These are phyloP conservation scores for Clonostachys solani DNA, from an alignment of 2,329 filamentous ascomycete species.

Conservation along the genomic window DNA sequence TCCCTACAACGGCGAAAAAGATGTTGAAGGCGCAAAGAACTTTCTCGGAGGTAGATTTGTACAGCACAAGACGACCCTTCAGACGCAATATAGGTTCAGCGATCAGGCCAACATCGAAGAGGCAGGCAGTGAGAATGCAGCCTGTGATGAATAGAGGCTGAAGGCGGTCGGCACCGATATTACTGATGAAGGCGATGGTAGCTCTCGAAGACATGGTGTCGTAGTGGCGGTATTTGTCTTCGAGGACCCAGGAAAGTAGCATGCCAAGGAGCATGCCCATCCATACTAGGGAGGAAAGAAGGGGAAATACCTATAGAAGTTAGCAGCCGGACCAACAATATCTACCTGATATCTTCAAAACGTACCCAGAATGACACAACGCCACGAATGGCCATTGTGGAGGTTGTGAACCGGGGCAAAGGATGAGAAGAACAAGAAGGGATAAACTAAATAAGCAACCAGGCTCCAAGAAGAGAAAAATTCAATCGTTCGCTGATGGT, in stretches of 20 bases:
- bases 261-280: constrained; percentile 65
- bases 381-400: constrained; percentile 21
- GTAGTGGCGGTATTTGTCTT: constrained; percentile 51
- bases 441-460: neutral
- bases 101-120: constrained; percentile 76
- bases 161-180: constrained; percentile 57
- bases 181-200: constrained; percentile 68
- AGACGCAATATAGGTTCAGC: constrained; percentile 85
- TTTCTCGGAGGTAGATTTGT: constrained; percentile 60
- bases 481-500: no score
- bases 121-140: constrained; percentile 66
- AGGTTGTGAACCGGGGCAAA: neutral
- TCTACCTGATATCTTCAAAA: neutral
- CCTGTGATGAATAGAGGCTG: constrained; percentile 78
- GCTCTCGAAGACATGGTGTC: constrained; percentile 54
- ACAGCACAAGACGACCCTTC: constrained; percentile 70
- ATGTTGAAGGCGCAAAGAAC: constrained; percentile 58
- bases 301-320: constrained; percentile 52
- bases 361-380: constrained; percentile 34
- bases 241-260: constrained; percentile 64
- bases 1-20: constrained; percentile 68
- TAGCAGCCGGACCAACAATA: neutral
- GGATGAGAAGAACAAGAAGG: neutral
- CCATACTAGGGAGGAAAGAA: constrained; percentile 64
- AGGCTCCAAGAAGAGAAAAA: no score